phyloP scores from a whole-genome alignment of 2,329 filamentous ascomycete genomes.

The Teratosphaeria epicoccoides region DNA sequence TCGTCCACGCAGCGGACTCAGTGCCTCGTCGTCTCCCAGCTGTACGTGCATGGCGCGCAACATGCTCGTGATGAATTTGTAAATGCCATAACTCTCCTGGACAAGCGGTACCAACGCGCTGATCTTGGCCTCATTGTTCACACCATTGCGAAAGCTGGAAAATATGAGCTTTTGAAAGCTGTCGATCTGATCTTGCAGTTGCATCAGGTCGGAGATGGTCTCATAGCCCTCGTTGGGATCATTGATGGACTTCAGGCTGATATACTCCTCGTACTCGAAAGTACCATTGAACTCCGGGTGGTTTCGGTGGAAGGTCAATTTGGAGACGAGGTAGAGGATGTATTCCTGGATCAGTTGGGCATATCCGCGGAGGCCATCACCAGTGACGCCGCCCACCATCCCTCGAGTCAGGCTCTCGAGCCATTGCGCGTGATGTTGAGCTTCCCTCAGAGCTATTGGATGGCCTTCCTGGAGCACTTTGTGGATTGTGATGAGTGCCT shows the following conservation, averaged over 20 bases:
- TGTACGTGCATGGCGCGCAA: slow-evolving; percentile 85
- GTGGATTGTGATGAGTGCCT: slow-evolving; percentile 92
- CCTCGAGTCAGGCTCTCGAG: slow-evolving; percentile 84
- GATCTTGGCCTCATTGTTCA: slow-evolving; percentile 94
- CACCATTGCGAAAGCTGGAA: slow-evolving; percentile 82
- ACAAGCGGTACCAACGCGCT: slow-evolving; percentile 87
- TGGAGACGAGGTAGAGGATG: slow-evolving; percentile 86
- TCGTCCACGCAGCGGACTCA: slow-evolving; percentile 74
- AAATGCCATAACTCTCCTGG: slow-evolving; percentile 97
- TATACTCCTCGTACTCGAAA: slow-evolving; percentile 98
- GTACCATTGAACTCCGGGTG: slow-evolving; percentile 98
- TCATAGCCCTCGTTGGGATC: slow-evolving; percentile 96
- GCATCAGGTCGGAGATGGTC: slow-evolving; percentile 94
- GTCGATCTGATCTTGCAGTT: slow-evolving; percentile 94
- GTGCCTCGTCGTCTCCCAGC: slow-evolving; percentile 84
- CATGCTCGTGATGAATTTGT: slow-evolving; percentile 99
- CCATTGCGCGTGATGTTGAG: slow-evolving; percentile 79
- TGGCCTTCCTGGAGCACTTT: slow-evolving; percentile 97
- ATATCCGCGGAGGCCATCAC: slow-evolving; percentile 58
- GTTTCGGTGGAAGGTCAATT: slow-evolving; percentile 90
- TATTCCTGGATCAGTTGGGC: slow-evolving; percentile 91
- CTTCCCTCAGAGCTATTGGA: slow-evolving; percentile 75
- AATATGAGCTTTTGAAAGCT: slow-evolving; percentile 98
- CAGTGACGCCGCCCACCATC: slow-evolving; percentile 64
- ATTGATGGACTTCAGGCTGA: slow-evolving; percentile 94